phyloP scores from a whole-genome alignment of 2,329 filamentous ascomycete genomes.

The Alternaria sp. region DNA sequence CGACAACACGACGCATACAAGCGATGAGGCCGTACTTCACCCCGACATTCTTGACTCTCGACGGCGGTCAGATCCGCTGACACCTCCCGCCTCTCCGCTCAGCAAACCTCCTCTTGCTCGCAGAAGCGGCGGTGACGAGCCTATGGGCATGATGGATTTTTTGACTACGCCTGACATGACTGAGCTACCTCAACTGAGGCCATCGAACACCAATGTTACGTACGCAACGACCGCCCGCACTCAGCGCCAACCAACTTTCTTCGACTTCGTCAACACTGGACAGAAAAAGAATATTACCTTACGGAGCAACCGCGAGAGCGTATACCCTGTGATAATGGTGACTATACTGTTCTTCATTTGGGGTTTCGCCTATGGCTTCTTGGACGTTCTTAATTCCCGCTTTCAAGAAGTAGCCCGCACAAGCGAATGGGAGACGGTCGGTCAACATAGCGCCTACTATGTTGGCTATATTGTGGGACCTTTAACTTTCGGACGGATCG shows the following conservation, averaged over 20 bases:
- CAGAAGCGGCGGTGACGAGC: constrained; percentile 31
- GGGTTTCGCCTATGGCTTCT: constrained; percentile 88
- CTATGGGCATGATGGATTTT: constrained; percentile 62
- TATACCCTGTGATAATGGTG: constrained; percentile 77
- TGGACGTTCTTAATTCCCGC: constrained; percentile 80
- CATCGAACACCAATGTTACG: constrained; percentile 48
- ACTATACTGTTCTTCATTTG: constrained; percentile 86
- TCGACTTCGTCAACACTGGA: constrained; percentile 77
- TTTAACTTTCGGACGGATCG: constrained; percentile 68
- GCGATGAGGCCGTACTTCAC: constrained; percentile 39
- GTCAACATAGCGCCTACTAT: constrained; percentile 75
- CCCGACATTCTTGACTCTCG: constrained; percentile 34
- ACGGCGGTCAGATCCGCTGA: constrained; percentile 29
- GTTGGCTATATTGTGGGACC: constrained; percentile 75
- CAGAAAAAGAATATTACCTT: constrained; percentile 74
- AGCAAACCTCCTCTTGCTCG: constrained; percentile 33
- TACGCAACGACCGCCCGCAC: constrained; percentile 33
- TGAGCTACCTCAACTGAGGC: constrained; percentile 45
- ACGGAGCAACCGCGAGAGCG: constrained; percentile 68
- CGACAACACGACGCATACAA: constrained; percentile 39
- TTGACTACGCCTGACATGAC: constrained; percentile 59
- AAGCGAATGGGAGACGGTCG: constrained; percentile 68
- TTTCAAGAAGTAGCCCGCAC: constrained; percentile 71
- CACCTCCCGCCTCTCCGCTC: constrained; percentile 35
- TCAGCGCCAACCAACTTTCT: constrained; percentile 61